phyloP scores from a whole-genome alignment of 192 early-diverging fungal species.

The Entrophospora sp. region DNA sequence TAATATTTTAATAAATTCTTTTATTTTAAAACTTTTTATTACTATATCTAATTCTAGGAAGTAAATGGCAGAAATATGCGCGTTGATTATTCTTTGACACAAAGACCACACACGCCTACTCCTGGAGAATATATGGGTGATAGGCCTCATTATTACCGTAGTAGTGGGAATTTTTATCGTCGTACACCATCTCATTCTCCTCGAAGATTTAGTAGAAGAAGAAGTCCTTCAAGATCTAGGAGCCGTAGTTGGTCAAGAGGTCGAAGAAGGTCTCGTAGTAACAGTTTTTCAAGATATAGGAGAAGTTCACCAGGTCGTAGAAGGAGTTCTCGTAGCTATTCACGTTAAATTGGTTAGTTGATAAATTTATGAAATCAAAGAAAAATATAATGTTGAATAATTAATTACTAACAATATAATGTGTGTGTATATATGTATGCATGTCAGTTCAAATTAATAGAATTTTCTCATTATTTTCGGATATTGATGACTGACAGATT shows the following conservation, averaged over 20 bases:
- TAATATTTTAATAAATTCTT: background rate
- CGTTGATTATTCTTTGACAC: constrained; percentile 53
- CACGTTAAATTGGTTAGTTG: background rate
- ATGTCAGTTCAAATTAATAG: no score
- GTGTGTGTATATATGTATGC: no score
- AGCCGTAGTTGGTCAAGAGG: constrained; percentile 20
- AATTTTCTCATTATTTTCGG: no score
- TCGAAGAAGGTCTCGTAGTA: constrained; percentile 9
- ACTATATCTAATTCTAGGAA: constrained; percentile 25
- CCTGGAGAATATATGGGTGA: constrained; percentile 68
- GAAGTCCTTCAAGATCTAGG: background rate
- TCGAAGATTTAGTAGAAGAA: constrained; percentile 24
- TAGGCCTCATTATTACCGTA: constrained; percentile 19
- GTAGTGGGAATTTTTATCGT: constrained; percentile 18
- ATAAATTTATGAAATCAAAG: background rate
- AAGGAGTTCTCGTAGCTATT: constrained; percentile 11
- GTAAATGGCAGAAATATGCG: constrained; percentile 51
- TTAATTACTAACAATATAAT: background rate
- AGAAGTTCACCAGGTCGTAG: background rate
- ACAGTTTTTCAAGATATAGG: background rate
- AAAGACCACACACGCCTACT: constrained; percentile 56
- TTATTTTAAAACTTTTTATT: background rate
- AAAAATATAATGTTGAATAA: background rate
- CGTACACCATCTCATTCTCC: constrained; percentile 31
- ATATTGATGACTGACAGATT: no score